Conservation (phyloP, 2,329 filamentous ascomycete genomes). For the Arthrobotrys pseudoclavata region DNA sequence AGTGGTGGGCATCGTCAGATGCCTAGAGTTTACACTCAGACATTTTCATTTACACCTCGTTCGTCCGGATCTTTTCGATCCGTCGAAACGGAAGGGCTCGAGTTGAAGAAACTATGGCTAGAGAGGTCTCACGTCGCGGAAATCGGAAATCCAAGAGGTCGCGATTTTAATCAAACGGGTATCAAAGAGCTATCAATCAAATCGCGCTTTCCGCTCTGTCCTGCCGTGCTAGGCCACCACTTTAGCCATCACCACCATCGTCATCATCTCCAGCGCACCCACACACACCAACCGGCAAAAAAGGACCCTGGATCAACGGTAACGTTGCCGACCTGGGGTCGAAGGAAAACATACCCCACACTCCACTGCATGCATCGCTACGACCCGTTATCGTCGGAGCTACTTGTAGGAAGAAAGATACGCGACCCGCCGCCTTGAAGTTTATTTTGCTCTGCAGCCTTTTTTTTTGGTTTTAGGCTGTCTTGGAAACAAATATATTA, state of each 20-base stretch:
- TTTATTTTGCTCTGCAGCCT: slow-evolving; percentile 11
- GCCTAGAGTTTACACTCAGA: slow-evolving; percentile 11
- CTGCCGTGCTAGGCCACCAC: slow-evolving; percentile 15
- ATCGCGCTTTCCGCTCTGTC: not conserved
- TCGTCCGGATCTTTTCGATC: slow-evolving; percentile 5
- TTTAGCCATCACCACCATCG: slow-evolving; percentile 21
- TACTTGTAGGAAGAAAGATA: slow-evolving; percentile 38
- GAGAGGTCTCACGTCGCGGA: slow-evolving; percentile 21
- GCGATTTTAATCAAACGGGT: not conserved
- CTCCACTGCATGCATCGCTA: slow-evolving; percentile 40
- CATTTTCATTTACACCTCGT: slow-evolving; percentile 6
- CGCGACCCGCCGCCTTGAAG: slow-evolving; percentile 52
- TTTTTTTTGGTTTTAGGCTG: slow-evolving; percentile 14
- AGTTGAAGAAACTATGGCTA: not conserved
- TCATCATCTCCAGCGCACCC: not conserved
- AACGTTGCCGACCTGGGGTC: not conserved
- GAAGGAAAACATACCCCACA: not conserved
- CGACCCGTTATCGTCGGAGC: slow-evolving; percentile 35
- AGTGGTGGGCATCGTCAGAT: not conserved
- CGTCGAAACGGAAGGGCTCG: not conserved
- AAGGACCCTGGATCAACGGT: slow-evolving; percentile 9
- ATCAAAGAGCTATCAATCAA: slow-evolving; percentile 13
- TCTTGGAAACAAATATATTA: slow-evolving; percentile 3
- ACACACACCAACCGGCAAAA: slow-evolving; percentile 3
- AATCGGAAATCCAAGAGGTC: slow-evolving; percentile 3